phyloP scores from a whole-genome alignment of 768 basidiomycete species.

The Trichaptum fuscoviolaceum region DNA sequence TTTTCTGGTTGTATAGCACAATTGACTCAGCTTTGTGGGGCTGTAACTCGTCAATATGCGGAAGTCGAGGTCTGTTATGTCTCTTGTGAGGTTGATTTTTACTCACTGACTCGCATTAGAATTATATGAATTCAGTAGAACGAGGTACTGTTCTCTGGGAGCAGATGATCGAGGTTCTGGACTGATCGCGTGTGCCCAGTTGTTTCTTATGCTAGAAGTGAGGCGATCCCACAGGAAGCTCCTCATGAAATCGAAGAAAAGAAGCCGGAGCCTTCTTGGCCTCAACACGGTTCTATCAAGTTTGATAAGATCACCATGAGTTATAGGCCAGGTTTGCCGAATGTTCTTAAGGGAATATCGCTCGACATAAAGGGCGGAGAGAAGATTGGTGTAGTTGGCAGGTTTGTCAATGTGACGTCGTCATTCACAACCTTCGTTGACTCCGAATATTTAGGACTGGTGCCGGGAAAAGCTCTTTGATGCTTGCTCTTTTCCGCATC shows the following conservation, averaged over 20 bases:
- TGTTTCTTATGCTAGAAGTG: constrained; percentile 46
- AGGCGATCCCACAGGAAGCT: constrained; percentile 57
- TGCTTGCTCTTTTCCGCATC: constrained; percentile 61
- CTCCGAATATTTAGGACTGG: constrained; percentile 32
- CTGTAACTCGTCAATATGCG: constrained; percentile 53
- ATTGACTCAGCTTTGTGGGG: constrained; percentile 46
- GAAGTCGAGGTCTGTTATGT: constrained; percentile 51
- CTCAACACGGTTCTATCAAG: constrained; percentile 50
- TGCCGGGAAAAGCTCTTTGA: constrained; percentile 58
- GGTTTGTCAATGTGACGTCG: constrained; percentile 22
- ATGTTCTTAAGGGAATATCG: constrained; percentile 61
- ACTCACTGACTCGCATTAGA: constrained; percentile 27
- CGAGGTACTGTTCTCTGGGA: constrained; percentile 30
- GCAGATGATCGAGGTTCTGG: not conserved
- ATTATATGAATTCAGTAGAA: constrained; percentile 65
- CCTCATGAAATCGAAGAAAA: constrained; percentile 52
- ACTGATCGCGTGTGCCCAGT: constrained; percentile 25
- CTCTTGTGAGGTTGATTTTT: not conserved
- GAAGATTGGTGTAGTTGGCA: constrained; percentile 74
- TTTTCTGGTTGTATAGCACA: constrained; percentile 28
- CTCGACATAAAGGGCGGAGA: constrained; percentile 59
- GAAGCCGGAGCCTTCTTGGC: constrained; percentile 61
- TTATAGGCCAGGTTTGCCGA: constrained; percentile 68
- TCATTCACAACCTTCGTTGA: constrained; percentile 4
- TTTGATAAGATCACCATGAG: constrained; percentile 56